Evolutionary conservation across 2,329 filamentous ascomycete species (phyloP).

Genomic region (Calonectria naviculata): DNA sequence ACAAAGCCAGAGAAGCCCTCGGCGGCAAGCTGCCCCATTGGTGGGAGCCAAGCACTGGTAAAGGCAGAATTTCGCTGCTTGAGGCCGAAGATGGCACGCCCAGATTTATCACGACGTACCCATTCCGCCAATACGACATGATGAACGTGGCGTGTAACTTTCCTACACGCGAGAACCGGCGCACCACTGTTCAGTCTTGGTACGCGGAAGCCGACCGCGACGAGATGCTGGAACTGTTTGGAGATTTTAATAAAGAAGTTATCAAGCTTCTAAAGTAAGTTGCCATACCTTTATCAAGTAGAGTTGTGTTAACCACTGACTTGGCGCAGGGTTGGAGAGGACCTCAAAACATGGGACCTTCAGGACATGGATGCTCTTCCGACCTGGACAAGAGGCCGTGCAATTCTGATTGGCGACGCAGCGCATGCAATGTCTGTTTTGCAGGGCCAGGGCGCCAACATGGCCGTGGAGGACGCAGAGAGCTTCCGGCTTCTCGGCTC

Average conservation of each 20-base stretch:
- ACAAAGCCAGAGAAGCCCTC: not conserved
- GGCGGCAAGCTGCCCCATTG: conserved; percentile 9
- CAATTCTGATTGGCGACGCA: conserved; percentile 9
- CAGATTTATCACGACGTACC: conserved; percentile 14
- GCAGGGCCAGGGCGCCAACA: conserved; percentile 15
- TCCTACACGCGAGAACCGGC: conserved; percentile 7
- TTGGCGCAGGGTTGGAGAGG: not conserved
- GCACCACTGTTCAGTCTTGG: conserved; percentile 1
- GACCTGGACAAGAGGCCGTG: not conserved
- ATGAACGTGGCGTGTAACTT: conserved; percentile 20
- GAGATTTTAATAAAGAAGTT: conserved; percentile 8
- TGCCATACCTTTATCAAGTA: not conserved
- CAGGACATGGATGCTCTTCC: conserved; percentile 12
- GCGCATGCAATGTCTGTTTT: conserved; percentile 9
- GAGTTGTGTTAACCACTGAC: not conserved
- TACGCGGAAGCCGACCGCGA: conserved; percentile 11
- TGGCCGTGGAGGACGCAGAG: conserved; percentile 18
- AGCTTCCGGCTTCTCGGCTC: conserved; percentile 13
- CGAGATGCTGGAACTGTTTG: conserved; percentile 9
- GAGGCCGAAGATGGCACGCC: conserved; percentile 16
- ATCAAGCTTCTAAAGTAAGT: conserved; percentile 4
- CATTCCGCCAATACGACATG: conserved; percentile 1
- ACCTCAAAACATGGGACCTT: conserved; percentile 18
- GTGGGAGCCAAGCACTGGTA: conserved; percentile 9
- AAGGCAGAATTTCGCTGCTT: conserved; percentile 3